These are phyloP conservation scores for Xylaria sp. DNA, from an alignment of 2,329 filamentous ascomycete genomes.

Conservation along the genomic window DNA sequence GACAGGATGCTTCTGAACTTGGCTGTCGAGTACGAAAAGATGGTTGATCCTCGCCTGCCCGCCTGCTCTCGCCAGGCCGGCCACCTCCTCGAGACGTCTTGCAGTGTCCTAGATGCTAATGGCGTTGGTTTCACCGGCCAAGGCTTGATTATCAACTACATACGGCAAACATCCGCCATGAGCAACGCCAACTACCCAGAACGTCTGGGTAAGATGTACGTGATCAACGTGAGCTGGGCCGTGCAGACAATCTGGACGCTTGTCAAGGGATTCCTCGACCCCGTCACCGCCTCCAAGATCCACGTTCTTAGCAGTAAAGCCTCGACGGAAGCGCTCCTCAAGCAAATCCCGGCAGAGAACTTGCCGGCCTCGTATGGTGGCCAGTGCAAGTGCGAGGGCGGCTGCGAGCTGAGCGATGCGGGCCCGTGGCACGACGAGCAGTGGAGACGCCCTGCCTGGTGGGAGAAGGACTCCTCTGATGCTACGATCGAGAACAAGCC, in stretches of 20 bases:
- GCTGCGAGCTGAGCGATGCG: constrained; percentile 84
- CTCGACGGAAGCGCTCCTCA: constrained; percentile 80
- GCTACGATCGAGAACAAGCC: constrained; percentile 39
- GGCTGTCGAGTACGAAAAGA: constrained; percentile 96
- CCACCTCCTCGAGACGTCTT: constrained; percentile 93
- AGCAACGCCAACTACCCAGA: constrained; percentile 99
- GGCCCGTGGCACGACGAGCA: constrained; percentile 84
- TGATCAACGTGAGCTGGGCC: constrained; percentile 98
- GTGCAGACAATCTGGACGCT: constrained; percentile 81
- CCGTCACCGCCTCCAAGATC: constrained; percentile 96
- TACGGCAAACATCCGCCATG: constrained; percentile 82
- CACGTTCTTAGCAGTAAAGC: constrained; percentile 81
- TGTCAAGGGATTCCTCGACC: constrained; percentile 93
- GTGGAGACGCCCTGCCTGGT: constrained; percentile 70
- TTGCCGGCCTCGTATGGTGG: constrained; percentile 87
- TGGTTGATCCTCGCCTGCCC: constrained; percentile 89
- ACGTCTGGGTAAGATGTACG: constrained; percentile 91
- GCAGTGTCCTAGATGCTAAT: constrained; percentile 98
- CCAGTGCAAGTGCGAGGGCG: constrained; percentile 78
- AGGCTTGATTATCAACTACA: constrained; percentile 84
- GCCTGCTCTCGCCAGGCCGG: constrained; percentile 93
- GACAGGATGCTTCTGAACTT: constrained; percentile 97
- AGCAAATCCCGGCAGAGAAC: constrained; percentile 87
- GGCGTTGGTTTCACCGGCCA: constrained; percentile 85
- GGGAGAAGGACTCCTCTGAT: constrained; percentile 56